Percentiles rank a stretch among this genome's conserved stretches.
phyloP scores from a whole-genome alignment of 441 rosid genomes.

The Bocquillonia castaneifolia region DNA sequence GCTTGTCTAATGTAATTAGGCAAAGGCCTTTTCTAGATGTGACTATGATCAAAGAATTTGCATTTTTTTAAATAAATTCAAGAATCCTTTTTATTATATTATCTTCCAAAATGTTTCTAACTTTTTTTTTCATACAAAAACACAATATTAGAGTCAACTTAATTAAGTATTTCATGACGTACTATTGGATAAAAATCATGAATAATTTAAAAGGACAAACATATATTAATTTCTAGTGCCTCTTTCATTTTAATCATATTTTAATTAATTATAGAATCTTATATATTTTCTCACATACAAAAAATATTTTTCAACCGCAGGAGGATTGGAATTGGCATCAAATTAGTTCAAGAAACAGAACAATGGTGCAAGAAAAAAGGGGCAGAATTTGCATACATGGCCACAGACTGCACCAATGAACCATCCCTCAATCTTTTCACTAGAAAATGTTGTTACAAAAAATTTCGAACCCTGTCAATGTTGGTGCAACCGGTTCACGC shows the following conservation, averaged over 20 bases:
- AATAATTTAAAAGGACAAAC: not conserved
- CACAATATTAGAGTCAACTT: not conserved
- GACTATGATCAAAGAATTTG: constrained; percentile 12
- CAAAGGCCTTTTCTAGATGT: not conserved
- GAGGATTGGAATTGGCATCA: constrained; percentile 59
- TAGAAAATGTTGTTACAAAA: constrained; percentile 41
- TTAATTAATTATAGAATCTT: not conserved
- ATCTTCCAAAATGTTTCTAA: constrained; percentile 7
- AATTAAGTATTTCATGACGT: not conserved
- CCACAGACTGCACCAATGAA: constrained; percentile 56
- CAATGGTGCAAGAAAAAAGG: constrained; percentile 61
- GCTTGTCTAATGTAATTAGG: not conserved
- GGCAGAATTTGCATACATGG: constrained; percentile 62
- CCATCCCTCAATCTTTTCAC: constrained; percentile 64
- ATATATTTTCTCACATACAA: not conserved
- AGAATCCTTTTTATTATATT: not conserved
- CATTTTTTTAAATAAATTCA: constrained; percentile 13
- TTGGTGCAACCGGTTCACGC: constrained; percentile 72
- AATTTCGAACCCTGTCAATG: constrained; percentile 52
- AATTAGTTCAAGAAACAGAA: constrained; percentile 49
- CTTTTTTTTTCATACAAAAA: not conserved
- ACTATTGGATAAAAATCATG: not conserved
- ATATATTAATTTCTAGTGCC: not conserved
- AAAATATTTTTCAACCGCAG: constrained; percentile 28
- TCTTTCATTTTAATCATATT: not conserved